phyloP scores from a whole-genome alignment of 202 grass and related monocot genomes.

The Carex arenaria region DNA sequence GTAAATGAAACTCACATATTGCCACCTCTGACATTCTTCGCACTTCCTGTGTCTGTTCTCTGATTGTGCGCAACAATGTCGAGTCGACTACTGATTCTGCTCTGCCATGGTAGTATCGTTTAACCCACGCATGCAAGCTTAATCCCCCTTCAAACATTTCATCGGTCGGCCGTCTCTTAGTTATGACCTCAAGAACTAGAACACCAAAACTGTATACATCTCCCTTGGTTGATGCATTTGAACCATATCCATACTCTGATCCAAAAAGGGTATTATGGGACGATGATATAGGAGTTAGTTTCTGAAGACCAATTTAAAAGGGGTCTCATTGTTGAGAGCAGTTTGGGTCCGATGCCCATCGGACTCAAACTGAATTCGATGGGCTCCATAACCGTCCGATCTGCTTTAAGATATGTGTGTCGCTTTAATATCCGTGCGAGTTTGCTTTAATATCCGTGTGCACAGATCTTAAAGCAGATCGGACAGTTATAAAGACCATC shows the following conservation, averaged over 20 bases:
- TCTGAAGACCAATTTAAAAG: not conserved
- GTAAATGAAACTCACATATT: conserved; percentile 30
- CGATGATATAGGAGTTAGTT: not conserved
- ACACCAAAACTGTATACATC: conserved; percentile 97
- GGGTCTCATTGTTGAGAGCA: too few relatives aligned
- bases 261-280: not conserved
- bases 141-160: conserved; percentile 70
- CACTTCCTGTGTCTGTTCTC: conserved; percentile 54
- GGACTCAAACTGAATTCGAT: too few relatives aligned
- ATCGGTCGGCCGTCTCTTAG: conserved; percentile 60
- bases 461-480: too few relatives aligned
- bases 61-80: conserved; percentile 30
- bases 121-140: conserved; percentile 75
- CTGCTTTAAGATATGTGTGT: too few relatives aligned
- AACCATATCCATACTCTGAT: conserved; percentile 85
- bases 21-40: conserved; percentile 67
- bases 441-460: too few relatives aligned
- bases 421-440: too few relatives aligned
- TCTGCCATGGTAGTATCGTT: conserved; percentile 46
- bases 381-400: too few relatives aligned
- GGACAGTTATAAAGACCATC: too few relatives aligned
- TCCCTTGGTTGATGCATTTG: conserved; percentile 63
- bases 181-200: conserved; percentile 68
- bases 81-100: conserved; percentile 44
- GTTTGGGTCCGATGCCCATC: too few relatives aligned